Evolutionary conservation across 139 green algal genomes (phyloP).

Genomic region (Mesotaenium endlicherianum): DNA sequence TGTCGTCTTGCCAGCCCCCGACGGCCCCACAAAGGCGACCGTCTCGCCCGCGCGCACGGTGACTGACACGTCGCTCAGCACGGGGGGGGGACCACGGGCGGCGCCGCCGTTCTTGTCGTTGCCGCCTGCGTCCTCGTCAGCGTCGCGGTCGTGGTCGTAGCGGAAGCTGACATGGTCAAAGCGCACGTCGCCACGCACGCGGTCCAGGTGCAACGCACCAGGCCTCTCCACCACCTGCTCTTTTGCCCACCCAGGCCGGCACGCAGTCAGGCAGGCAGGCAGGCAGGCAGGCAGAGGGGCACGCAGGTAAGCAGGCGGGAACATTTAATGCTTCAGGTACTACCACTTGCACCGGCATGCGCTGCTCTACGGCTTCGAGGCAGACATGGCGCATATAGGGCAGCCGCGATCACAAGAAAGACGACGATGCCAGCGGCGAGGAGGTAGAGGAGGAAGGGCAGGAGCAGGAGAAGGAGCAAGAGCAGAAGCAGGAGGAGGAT

Average conservation of each 20-base stretch:
- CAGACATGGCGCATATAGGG: too few species aligned
- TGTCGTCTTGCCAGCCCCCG: conserved; percentile 56
- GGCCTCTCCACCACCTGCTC: conserved; percentile 11
- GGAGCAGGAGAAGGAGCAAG: neutral
- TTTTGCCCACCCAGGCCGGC: too few species aligned
- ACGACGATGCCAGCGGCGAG: neutral
- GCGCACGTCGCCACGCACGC: neutral
- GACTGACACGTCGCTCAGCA: conserved; percentile 11
- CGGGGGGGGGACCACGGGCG: too few species aligned
- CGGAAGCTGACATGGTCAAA: conserved; percentile 5
- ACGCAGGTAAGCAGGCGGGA: too few species aligned
- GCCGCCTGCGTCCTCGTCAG: neutral
- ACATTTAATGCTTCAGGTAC: too few species aligned
- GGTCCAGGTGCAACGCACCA: neutral
- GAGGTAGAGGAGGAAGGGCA: neutral
- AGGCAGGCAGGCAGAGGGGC: too few species aligned
- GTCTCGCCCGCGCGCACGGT: conserved; percentile 10
- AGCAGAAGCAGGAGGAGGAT: too few species aligned
- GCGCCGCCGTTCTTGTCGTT: too few species aligned
- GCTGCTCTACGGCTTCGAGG: too few species aligned
- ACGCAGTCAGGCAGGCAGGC: neutral
- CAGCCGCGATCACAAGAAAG: too few species aligned
- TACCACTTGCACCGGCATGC: too few species aligned
- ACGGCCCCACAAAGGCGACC: conserved; percentile 56
- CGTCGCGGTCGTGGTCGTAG: neutral